Conservation (phyloP, 176 grass and related monocot genomes). For the Eragrostis curvula region DNA sequence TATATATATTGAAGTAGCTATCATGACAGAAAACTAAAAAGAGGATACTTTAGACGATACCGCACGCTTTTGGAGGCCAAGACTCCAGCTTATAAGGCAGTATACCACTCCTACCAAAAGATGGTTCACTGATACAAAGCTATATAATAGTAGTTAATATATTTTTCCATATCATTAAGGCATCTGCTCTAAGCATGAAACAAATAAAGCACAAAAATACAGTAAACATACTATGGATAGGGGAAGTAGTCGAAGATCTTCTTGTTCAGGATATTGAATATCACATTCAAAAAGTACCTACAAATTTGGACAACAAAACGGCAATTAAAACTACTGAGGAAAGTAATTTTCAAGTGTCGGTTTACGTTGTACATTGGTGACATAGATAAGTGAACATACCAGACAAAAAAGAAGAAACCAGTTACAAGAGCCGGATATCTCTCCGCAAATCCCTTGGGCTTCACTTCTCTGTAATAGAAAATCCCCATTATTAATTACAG, state of each 20-base stretch:
- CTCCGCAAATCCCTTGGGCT: slow-evolving; percentile 57
- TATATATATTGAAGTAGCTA: neutral
- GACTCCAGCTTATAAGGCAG: slow-evolving; percentile 79
- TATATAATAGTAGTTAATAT: slow-evolving; percentile 36
- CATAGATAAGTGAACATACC: slow-evolving; percentile 54
- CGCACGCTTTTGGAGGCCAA: slow-evolving; percentile 78
- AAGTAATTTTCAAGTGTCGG: neutral
- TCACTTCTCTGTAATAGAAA: slow-evolving; percentile 58
- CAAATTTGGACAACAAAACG: slow-evolving; percentile 28
- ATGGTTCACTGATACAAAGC: slow-evolving; percentile 92
- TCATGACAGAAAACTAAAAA: neutral
- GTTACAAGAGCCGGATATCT: slow-evolving; percentile 82
- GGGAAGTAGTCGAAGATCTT: slow-evolving; percentile 99
- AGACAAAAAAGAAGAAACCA: slow-evolving; percentile 97
- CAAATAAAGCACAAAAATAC: neutral
- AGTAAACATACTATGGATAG: slow-evolving; percentile 80
- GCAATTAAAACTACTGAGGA: neutral
- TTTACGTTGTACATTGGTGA: neutral
- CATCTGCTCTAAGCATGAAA: slow-evolving; percentile 17
- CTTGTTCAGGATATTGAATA: slow-evolving; percentile 99
- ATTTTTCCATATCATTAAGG: slow-evolving; percentile 21
- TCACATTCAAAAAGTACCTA: slow-evolving; percentile 98
- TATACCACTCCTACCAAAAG: slow-evolving; percentile 80
- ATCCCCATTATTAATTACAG: neutral
- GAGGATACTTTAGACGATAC: slow-evolving; percentile 41